A percentile compares a stretch with the other conserved stretches of the same genome.
These are phyloP conservation scores for Podospora conica DNA, from an alignment of 495 filamentous ascomycete species.

Conservation along the genomic window DNA sequence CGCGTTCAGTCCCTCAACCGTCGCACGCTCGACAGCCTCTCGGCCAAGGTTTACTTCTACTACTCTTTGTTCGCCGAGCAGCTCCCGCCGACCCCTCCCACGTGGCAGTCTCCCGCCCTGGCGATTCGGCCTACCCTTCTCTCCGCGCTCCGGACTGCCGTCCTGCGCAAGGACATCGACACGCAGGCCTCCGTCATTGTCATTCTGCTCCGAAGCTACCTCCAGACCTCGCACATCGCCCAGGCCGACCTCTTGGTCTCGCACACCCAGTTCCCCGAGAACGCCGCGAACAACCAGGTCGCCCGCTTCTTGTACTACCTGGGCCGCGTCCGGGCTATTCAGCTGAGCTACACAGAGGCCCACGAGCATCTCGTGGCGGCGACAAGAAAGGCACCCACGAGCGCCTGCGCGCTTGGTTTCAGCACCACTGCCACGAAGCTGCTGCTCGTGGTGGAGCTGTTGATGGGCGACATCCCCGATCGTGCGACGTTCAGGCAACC, in stretches of 20 bases:
- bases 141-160: slow-evolving; percentile 82
- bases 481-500: slow-evolving; percentile 86
- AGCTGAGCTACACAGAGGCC: slow-evolving; percentile 93
- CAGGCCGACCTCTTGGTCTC: slow-evolving; percentile 94
- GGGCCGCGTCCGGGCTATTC: slow-evolving; percentile 91
- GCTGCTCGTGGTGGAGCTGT: slow-evolving; percentile 85
- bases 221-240: slow-evolving; percentile 91
- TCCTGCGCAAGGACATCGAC: slow-evolving; percentile 91
- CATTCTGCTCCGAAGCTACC: slow-evolving; percentile 89
- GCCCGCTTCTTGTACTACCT: slow-evolving; percentile 94
- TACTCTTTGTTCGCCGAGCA: slow-evolving; percentile 91
- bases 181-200: slow-evolving; percentile 94
- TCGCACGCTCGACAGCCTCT: slow-evolving; percentile 85
- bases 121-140: slow-evolving; percentile 81
- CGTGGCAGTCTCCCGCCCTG: slow-evolving; percentile 74
- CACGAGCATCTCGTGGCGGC: slow-evolving; percentile 88
- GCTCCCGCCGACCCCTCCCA: slow-evolving; percentile 77
- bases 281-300: slow-evolving; percentile 95
- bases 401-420: slow-evolving; percentile 81
- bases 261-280: slow-evolving; percentile 87
- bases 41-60: slow-evolving; percentile 96
- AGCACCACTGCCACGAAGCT: slow-evolving; percentile 93
- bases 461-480: slow-evolving; percentile 98
- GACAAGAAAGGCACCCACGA: slow-evolving; percentile 89
- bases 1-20: slow-evolving; percentile 85